A percentile compares a stretch with the other conserved stretches of the same genome.
phyloP scores from a whole-genome alignment of 176 grass and related monocot species.

The Elaeis guineensis region DNA sequence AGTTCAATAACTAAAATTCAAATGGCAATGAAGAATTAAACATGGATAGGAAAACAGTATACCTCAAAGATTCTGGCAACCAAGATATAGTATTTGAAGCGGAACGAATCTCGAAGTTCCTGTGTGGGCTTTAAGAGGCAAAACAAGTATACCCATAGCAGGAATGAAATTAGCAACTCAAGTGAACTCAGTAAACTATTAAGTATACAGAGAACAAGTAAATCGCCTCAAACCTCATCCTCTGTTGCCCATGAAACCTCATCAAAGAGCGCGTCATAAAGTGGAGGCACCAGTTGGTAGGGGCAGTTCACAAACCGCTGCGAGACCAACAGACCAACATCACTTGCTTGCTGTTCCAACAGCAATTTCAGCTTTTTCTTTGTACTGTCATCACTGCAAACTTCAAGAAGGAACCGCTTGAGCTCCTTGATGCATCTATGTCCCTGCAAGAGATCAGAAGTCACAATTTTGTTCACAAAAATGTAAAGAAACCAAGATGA shows the following conservation, averaged over 20 bases:
- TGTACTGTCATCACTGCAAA: constrained; percentile 37
- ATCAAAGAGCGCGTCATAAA: constrained; percentile 78
- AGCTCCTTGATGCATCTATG: constrained; percentile 70
- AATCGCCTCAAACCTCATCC: constrained; percentile 51
- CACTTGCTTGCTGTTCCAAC: constrained; percentile 43
- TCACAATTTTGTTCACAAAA: too few species aligned
- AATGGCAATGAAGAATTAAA: too few species aligned
- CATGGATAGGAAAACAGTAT: constrained; percentile 4
- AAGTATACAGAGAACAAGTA: background rate
- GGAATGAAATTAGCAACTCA: background rate
- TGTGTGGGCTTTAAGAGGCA: constrained; percentile 47
- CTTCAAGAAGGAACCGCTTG: constrained; percentile 45
- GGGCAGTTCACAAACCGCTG: constrained; percentile 86
- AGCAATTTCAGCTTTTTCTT: constrained; percentile 49
- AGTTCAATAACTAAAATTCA: too few species aligned
- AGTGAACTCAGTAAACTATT: background rate
- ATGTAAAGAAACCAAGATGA: too few species aligned
- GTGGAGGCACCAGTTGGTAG: constrained; percentile 62
- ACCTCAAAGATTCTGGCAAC: constrained; percentile 69
- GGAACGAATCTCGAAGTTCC: constrained; percentile 73
- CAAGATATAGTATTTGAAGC: constrained; percentile 72
- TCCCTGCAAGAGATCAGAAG: constrained; percentile 17
- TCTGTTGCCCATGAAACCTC: constrained; percentile 92
- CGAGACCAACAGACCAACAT: constrained; percentile 57
- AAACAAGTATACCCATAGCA: background rate